phyloP scores from a whole-genome alignment of 805 yeast genomes.

The Metschnikowia proteae region DNA sequence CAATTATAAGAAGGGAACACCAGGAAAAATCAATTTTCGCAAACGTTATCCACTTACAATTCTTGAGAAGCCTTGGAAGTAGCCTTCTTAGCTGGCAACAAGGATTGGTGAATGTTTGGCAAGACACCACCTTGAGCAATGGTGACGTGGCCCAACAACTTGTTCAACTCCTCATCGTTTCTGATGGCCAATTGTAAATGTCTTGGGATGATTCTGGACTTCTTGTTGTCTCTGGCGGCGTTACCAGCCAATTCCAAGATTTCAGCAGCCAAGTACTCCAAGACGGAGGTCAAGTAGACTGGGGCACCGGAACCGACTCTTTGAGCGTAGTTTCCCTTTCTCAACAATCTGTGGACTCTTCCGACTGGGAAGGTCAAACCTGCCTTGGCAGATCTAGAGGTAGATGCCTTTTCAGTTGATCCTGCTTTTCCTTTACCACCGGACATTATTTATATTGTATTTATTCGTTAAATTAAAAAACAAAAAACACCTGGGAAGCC shows the following conservation, averaged over 20 bases:
- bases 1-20: constrained; percentile 19
- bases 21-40: constrained; percentile 20
- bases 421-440: constrained; percentile 41
- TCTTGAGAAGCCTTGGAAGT: constrained; percentile 23
- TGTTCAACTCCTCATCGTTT: constrained; percentile 50
- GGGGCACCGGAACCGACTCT: constrained; percentile 54
- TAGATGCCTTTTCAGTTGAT: constrained; percentile 45
- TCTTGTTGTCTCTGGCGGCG: constrained; percentile 75
- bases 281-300: constrained; percentile 47
- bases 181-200: constrained; percentile 51
- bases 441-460: constrained; percentile 19
- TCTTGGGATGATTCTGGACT: constrained; percentile 64
- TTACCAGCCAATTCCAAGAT: constrained; percentile 51
- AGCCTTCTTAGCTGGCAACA: constrained; percentile 36
- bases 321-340: constrained; percentile 50
- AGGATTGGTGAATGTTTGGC: constrained; percentile 48
- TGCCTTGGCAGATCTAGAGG: constrained; percentile 48
- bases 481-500: not conserved
- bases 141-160: constrained; percentile 60
- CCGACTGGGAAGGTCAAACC: constrained; percentile 51
- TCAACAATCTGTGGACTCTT: constrained; percentile 49
- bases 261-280: constrained; percentile 49
- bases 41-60: constrained; percentile 18
- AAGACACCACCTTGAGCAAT: constrained; percentile 53
- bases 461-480: constrained; percentile 5